Base-by-base conservation (phyloP, 2,329 filamentous ascomycete genomes). In the Pestalotiopsis sp. region DNA sequence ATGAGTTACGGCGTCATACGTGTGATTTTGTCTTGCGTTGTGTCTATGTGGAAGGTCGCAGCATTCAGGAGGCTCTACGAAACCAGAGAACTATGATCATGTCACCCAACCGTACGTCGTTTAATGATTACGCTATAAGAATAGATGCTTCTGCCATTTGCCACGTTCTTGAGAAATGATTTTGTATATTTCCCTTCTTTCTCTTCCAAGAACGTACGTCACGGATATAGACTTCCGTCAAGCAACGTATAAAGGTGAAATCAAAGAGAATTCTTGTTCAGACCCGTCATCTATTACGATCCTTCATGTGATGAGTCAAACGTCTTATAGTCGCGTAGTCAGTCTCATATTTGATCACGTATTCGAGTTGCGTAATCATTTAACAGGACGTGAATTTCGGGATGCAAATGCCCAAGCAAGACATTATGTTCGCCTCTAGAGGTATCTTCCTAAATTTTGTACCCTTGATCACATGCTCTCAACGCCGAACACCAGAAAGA, bases 1-100 rank as follows among this genome's bases (percentile, higher is more conserved):
- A 73, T 71, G 78, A 78, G 75, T 78, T 78, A 73, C 69, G 73
- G 73, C 70, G 73, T 74, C 77, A 77, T 78, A 77, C 75, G 76
- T 74, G 77, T 77, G 70, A 69, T 69, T 70, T 68, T 74, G 59
- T 62, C 59, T 62, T 62, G 59, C 31, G 59, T 62, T 62, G 59
- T 62, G 31, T 39, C 66, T 69, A 67, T 62, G 69, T 61, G 72
- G 75, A 68, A 70, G 71, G 72, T 56, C 59, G 56, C 59, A 63
- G 68, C 68, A 66, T 63, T 59, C 45, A 39, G 62, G 63, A 39
- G 62, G 65, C 49, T 67, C 58, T 52, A 69, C 61, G 63, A 68
- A 68, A 63, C 52, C 36, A 68, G 61, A 64, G 61, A 39, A 64
- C 61, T 64, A 66, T 36, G 45, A 52, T 52, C 56, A 66, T 68